Percentiles rank a stretch among this genome's conserved stretches.
These are phyloP conservation scores for Leishmania guyanensis DNA, from an alignment of 208 protist species.

Conservation along the genomic window DNA sequence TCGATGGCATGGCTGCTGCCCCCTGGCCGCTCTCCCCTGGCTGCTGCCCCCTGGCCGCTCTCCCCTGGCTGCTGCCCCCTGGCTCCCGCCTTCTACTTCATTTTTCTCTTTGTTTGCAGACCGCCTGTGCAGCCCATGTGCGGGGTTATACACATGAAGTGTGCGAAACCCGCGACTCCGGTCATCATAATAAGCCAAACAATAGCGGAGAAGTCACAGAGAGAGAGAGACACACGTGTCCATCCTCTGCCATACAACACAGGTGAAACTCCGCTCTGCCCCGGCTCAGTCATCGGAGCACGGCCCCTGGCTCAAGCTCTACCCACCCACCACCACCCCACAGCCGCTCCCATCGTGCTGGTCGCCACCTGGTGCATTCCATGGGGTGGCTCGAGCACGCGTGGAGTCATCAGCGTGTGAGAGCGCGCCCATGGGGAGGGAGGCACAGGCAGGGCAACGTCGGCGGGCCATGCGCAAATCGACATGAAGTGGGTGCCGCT, in stretches of 20 bases:
- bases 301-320: neutral
- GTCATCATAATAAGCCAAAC: neutral
- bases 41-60: neutral
- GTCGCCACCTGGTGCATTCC: neutral
- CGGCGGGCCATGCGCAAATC: neutral
- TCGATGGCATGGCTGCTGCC: neutral
- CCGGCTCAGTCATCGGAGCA: neutral
- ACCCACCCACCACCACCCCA: neutral
- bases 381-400: neutral
- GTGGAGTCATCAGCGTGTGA: neutral
- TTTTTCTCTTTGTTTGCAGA: neutral
- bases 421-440: no score
- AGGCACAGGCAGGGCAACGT: neutral
- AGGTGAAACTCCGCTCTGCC: neutral
- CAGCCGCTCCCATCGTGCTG: neutral
- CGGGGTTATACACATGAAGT: neutral
- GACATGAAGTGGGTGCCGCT: neutral
- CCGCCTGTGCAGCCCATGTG: neutral
- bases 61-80: neutral
- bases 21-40: no score
- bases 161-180: neutral
- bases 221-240: neutral
- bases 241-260: neutral
- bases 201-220: neutral
- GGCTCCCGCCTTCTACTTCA: neutral